Base-by-base conservation (phyloP, 2,329 filamentous ascomycete species). In the Pseudopithomyces chartarum region DNA sequence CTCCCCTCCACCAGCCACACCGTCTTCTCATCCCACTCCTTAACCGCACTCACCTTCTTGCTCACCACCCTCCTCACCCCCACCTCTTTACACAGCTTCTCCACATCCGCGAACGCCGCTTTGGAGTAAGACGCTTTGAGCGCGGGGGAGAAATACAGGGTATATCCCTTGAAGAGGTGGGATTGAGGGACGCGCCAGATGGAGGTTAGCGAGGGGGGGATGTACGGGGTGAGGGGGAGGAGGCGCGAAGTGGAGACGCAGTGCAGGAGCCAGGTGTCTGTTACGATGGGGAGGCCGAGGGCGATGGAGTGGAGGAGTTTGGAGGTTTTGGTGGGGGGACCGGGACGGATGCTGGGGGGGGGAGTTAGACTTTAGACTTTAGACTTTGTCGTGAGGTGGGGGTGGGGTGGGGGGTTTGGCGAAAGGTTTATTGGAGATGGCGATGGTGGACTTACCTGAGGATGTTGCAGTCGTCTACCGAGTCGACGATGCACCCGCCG, bases 121-220 rank as follows among this genome's bases (percentile, higher is more conserved):
- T n/a, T 60, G 26, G 59, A 55, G 55, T 74, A 72, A 3, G 67
- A 63, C 19, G 64, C 66, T 36, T 72, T 73, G 15, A 79, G 67
- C 2, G 72, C 65, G 10, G 73, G 73, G 0, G 81, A 83, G 66
- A 83, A 78, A 62, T 81, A 84, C 23, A 84, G 71, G 6, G 74
- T 78, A 60, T 79, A 80, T 56, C 79, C 79, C 1, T 73, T 56
- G 65, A 86, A 85, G 0, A 84, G 78, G 54, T 80, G 58, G 8
- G 52, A 79, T 42, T 74, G 70, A 1, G 78, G 70, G 34, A 71
- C 61, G 5, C 60, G 56, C 23, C 69, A 71, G 10, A 79, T 58
- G 1, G 70, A n/a, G n/a, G n/a, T n/a, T 62, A 0, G 58, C 54
- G 3, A 80, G 62, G 60, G 55, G 0, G 78, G 76, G n/a, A 72